phyloP scores from a whole-genome alignment of 108 stramenopile genomes.

The Chaetoceros tenuissimus region DNA sequence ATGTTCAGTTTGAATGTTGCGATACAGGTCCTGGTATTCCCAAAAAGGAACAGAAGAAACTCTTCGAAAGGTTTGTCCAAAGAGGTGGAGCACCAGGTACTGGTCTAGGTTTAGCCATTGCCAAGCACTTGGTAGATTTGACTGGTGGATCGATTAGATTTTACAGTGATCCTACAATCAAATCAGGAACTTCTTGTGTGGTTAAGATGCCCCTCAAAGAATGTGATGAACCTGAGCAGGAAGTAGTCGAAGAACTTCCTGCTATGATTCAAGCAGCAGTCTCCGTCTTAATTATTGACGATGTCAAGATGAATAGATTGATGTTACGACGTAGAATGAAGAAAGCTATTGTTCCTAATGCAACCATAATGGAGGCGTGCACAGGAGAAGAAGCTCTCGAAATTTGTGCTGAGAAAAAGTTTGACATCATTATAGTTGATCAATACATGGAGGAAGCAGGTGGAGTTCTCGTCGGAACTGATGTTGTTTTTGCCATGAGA shows the following conservation, averaged over 20 bases:
- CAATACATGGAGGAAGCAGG: conserved; percentile 67
- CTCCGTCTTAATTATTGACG: conserved; percentile 48
- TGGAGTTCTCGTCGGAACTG: conserved; percentile 66
- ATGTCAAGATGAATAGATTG: conserved; percentile 57
- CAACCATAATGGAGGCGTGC: conserved; percentile 36
- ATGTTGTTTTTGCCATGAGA: conserved; percentile 56
- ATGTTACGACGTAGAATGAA: conserved; percentile 42
- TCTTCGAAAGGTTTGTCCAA: conserved; percentile 69
- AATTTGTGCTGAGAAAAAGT: conserved; percentile 32
- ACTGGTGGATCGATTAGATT: conserved; percentile 47
- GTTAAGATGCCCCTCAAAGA: conserved; percentile 33
- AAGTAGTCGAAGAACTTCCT: conserved; percentile 10
- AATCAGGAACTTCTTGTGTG: conserved; percentile 51
- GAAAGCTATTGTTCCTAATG: conserved; percentile 53
- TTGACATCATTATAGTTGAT: conserved; percentile 60
- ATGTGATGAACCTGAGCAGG: conserved; percentile 30
- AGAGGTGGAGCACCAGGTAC: conserved; percentile 64
- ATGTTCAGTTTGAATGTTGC: conserved; percentile 30
- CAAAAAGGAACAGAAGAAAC: conserved; percentile 39
- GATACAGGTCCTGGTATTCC: conserved; percentile 85
- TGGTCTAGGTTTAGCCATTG: conserved; percentile 71
- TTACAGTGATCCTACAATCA: conserved; percentile 41
- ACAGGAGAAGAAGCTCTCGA: conserved; percentile 55
- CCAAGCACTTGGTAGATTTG: conserved; percentile 59
- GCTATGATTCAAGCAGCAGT: conserved; percentile 29